Percentiles rank a stretch among this genome's conserved stretches.
phyloP scores from a whole-genome alignment of 2,329 filamentous ascomycete genomes.

The Rutstroemia sp. region DNA sequence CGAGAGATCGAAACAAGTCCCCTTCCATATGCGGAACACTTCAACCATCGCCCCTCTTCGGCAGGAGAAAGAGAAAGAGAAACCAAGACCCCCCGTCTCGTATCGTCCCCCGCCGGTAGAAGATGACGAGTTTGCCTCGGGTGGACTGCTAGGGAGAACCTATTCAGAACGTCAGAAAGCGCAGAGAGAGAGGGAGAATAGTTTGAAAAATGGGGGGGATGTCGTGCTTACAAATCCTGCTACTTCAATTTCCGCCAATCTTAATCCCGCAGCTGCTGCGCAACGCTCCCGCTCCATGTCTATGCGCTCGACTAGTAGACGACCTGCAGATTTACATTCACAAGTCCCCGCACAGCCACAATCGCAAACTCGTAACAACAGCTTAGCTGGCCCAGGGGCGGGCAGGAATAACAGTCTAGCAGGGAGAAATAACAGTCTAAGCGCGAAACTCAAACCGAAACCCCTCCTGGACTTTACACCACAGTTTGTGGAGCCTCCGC shows the following conservation, averaged over 20 bases:
- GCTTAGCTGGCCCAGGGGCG: too few relatives aligned
- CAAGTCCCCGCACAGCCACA: constrained; percentile 5
- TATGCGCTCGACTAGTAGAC: constrained; percentile 13
- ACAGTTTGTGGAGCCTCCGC: constrained; percentile 55
- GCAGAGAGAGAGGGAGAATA: constrained; percentile 20
- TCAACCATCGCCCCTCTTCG: constrained; percentile 8
- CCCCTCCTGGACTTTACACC: constrained; percentile 64
- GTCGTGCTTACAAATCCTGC: too few relatives aligned
- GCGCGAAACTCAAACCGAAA: constrained; percentile 29
- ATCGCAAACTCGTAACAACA: not conserved
- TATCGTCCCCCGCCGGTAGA: constrained; percentile 20
- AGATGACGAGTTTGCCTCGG: constrained; percentile 36
- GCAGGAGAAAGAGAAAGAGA: not conserved
- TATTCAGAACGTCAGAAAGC: constrained; percentile 40
- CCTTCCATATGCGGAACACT: constrained; percentile 27
- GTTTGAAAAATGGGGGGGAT: constrained; percentile 31
- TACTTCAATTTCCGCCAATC: constrained; percentile 25
- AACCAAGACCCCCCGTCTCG: constrained; percentile 18
- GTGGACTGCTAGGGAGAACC: constrained; percentile 40
- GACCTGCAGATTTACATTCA: not conserved
- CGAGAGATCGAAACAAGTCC: constrained; percentile 24
- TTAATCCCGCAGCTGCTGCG: constrained; percentile 40
- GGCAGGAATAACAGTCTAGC: too few relatives aligned
- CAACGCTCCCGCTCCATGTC: constrained; percentile 24
- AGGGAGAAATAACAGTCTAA: too few relatives aligned